A percentile compares a stretch with the other conserved stretches of the same genome.
Conservation (phyloP, 495 filamentous ascomycete genomes). For the Penicillium parvum region DNA sequence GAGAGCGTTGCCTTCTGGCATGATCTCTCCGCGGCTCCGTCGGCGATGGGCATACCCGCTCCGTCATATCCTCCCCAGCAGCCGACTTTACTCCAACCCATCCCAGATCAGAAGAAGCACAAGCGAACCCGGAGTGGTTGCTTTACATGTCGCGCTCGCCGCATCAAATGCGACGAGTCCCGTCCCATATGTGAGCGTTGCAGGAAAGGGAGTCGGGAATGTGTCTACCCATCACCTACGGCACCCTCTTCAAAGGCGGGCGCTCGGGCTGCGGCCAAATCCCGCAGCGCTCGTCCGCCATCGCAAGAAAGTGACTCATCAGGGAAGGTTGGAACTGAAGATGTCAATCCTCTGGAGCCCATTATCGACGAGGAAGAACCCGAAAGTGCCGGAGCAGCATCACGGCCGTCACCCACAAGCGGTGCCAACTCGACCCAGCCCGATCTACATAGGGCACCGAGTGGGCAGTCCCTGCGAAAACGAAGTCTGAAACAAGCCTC, state of each 20-base stretch:
- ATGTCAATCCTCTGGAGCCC: constrained; percentile 49
- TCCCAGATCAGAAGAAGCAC: constrained; percentile 79
- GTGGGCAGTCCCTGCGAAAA: constrained; percentile 37
- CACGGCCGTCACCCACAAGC: constrained; percentile 25
- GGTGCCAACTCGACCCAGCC: constrained; percentile 20
- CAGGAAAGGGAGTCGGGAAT: constrained; percentile 79
- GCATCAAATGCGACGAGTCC: constrained; percentile 91
- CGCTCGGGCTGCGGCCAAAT: constrained; percentile 41
- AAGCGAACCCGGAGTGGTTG: constrained; percentile 90
- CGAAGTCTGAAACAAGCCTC: constrained; percentile 37
- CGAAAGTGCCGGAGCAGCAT: constrained; percentile 23
- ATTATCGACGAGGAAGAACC: constrained; percentile 60
- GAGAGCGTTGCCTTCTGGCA: constrained; percentile 45
- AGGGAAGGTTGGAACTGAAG: constrained; percentile 41
- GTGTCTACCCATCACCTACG: constrained; percentile 71
- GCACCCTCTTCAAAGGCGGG: constrained; percentile 40
- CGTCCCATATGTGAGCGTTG: constrained; percentile 87
- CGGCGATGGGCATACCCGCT: constrained; percentile 19
- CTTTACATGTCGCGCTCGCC: constrained; percentile 83
- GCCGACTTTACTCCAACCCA: constrained; percentile 27
- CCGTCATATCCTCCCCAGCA: constrained; percentile 30
- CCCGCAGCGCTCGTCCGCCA: constrained; percentile 38
- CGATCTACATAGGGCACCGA: constrained; percentile 27
- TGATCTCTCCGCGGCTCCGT: constrained; percentile 25
- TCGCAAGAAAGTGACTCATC: constrained; percentile 48